Percentiles rank a stretch among this genome's conserved stretches.
Conservation (phyloP, 2,329 filamentous ascomycete genomes). For the Xylariaceae sp. region DNA sequence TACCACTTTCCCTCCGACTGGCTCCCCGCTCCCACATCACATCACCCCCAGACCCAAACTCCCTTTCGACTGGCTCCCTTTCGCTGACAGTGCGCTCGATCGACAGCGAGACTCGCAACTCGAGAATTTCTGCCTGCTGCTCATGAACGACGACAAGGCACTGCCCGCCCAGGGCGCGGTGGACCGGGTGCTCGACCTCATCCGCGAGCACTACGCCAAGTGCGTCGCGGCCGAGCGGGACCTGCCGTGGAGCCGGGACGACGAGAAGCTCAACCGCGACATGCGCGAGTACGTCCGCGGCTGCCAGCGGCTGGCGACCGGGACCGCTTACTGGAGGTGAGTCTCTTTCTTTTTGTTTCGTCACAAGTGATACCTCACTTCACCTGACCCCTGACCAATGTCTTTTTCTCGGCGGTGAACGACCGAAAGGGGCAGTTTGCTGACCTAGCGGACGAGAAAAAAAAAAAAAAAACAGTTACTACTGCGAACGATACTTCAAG, state of each 20-base stretch:
- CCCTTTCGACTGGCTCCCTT: too few relatives aligned
- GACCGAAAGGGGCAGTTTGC: too few relatives aligned
- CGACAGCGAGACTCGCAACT: slow-evolving; percentile 21
- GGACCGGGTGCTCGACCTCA: slow-evolving; percentile 18
- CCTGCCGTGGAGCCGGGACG: slow-evolving; percentile 21
- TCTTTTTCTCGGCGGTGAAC: too few relatives aligned
- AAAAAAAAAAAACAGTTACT: slow-evolving; percentile 16
- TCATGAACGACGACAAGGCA: slow-evolving; percentile 21
- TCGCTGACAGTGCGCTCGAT: too few relatives aligned
- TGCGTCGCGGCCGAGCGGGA: slow-evolving; percentile 20
- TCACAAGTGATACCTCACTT: neutral
- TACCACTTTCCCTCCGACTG: too few relatives aligned
- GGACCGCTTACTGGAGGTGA: slow-evolving; percentile 23
- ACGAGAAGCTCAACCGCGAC: slow-evolving; percentile 19
- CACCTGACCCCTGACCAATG: too few relatives aligned
- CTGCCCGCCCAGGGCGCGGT: slow-evolving; percentile 15
- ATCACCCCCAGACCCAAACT: too few relatives aligned
- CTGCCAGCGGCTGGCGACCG: slow-evolving; percentile 19
- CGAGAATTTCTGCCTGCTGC: slow-evolving; percentile 21
- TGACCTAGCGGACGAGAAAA: neutral
- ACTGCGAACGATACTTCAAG: slow-evolving; percentile 21
- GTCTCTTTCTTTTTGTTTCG: too few relatives aligned
- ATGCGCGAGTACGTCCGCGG: slow-evolving; percentile 20
- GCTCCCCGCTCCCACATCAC: too few relatives aligned
- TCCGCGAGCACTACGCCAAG: slow-evolving; percentile 20